These are phyloP conservation scores for Russula griseocarnosa DNA, from an alignment of 768 basidiomycete species.

Conservation along the genomic window DNA sequence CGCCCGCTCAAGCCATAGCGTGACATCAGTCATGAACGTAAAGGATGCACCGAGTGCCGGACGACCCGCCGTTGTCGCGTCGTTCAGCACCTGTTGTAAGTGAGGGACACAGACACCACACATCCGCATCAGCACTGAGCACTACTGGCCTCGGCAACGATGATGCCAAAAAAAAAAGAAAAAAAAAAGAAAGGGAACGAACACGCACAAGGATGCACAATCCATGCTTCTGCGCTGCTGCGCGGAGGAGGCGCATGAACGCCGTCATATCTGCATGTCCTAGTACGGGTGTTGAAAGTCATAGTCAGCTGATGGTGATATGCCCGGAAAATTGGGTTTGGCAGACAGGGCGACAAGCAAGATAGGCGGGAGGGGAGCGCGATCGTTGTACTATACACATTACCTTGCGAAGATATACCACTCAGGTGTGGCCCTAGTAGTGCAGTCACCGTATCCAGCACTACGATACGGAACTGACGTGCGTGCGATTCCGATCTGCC, in stretches of 20 bases:
- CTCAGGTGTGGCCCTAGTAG: constrained; percentile 61
- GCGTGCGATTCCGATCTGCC: background rate
- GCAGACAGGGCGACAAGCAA: background rate
- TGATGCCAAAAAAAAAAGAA: too few species aligned
- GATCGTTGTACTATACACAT: background rate
- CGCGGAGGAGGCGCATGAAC: constrained; percentile 62
- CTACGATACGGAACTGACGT: constrained; percentile 41
- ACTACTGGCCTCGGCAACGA: too few species aligned
- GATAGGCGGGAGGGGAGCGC: background rate
- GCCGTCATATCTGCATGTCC: constrained; percentile 69
- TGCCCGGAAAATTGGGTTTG: background rate
- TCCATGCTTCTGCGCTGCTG: constrained; percentile 42
- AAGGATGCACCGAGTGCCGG: constrained; percentile 77
- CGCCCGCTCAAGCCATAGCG: constrained; percentile 57
- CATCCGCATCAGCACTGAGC: too few species aligned
- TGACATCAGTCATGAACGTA: constrained; percentile 64
- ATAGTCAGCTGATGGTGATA: background rate
- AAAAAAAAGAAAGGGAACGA: too few species aligned
- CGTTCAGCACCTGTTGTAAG: constrained; percentile 46
- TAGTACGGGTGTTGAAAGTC: constrained; percentile 15
- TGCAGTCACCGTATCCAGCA: constrained; percentile 64
- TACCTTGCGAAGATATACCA: constrained; percentile 60
- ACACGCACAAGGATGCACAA: constrained; percentile 53
- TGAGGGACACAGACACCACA: too few species aligned
- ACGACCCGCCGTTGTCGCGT: constrained; percentile 44